Evolutionary conservation across 306 rosid species (phyloP).

Genomic region (Rosa rugosa): DNA sequence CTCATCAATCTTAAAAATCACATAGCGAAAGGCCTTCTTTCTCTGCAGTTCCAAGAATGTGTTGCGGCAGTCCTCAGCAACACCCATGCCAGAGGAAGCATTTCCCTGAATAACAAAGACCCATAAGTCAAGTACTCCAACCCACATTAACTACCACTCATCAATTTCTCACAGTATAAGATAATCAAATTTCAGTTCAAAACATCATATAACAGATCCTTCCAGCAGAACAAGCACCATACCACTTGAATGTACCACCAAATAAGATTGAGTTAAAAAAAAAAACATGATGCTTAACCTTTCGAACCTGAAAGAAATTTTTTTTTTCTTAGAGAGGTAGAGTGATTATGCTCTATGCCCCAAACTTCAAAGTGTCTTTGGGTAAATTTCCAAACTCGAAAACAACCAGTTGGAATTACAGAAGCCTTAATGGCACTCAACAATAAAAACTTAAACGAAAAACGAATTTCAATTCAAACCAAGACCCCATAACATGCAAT

Average conservation of each 20-base stretch:
- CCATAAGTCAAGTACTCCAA: constrained; percentile 15
- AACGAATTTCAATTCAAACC: not conserved
- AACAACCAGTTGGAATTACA: not conserved
- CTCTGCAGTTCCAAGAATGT: constrained; percentile 69
- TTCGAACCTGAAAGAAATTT: not conserved
- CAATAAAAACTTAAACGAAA: not conserved
- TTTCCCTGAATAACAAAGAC: constrained; percentile 43
- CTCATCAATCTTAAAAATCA: constrained; percentile 81
- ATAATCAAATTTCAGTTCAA: not conserved
- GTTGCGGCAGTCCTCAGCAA: constrained; percentile 59
- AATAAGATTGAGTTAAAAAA: not conserved
- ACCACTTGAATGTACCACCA: too few relatives aligned
- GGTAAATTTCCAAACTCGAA: not conserved
- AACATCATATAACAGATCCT: not conserved
- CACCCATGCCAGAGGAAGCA: constrained; percentile 84
- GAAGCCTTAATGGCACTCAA: not conserved
- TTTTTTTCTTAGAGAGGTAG: not conserved
- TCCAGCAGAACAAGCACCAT: not conserved
- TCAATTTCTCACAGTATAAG: not conserved
- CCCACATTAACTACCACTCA: not conserved
- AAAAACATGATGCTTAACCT: not conserved
- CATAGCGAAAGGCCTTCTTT: constrained; percentile 74
- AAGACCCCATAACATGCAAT: constrained; percentile 1
- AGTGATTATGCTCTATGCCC: not conserved
- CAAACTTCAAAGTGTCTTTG: not conserved